Evolutionary conservation across 1,284 basidiomycete species (phyloP).

Genomic region (Ustilago lituana): DNA sequence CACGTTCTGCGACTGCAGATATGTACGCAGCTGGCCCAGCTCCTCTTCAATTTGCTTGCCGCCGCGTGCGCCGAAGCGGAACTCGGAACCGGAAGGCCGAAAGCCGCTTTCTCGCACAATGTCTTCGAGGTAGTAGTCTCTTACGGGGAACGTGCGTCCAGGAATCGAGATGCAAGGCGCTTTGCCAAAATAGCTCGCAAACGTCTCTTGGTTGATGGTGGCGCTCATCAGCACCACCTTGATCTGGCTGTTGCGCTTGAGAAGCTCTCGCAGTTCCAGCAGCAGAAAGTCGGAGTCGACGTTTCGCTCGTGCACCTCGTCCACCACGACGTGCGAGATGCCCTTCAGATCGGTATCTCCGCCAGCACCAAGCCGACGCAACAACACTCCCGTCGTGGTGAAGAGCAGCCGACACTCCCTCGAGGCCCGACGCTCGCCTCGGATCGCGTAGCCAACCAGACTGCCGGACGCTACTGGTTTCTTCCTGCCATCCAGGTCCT

Average conservation of each 20-base stretch:
- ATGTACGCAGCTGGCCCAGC: conserved; percentile 71
- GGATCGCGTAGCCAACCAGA: conserved; percentile 85
- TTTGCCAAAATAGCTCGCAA: conserved; percentile 66
- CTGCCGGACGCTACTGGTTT: conserved; percentile 24
- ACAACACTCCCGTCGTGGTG: conserved; percentile 90
- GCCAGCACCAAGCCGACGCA: conserved; percentile 77
- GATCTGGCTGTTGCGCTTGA: conserved; percentile 76
- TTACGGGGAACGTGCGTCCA: conserved; percentile 70
- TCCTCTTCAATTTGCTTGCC: conserved; percentile 57
- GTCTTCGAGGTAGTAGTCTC: conserved; percentile 65
- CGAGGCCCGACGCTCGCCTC: conserved; percentile 82
- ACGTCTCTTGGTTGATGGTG: conserved; percentile 52
- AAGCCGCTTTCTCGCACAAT: conserved; percentile 42
- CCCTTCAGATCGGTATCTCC: conserved; percentile 77
- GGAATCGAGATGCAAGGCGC: conserved; percentile 86
- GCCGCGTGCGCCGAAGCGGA: conserved; percentile 49
- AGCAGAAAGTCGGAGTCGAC: conserved; percentile 89
- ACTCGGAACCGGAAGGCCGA: conserved; percentile 63
- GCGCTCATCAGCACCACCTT: conserved; percentile 75
- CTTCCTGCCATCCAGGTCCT: conserved; percentile 72
- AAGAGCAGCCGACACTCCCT: conserved; percentile 76
- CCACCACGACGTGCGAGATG: conserved; percentile 87
- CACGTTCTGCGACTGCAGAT: conserved; percentile 72
- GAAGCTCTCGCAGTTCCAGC: conserved; percentile 81
- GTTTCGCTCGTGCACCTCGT: conserved; percentile 92